Evolutionary conservation across 345 rosid genomes (phyloP).

Genomic region (Pelargonium nanum): DNA sequence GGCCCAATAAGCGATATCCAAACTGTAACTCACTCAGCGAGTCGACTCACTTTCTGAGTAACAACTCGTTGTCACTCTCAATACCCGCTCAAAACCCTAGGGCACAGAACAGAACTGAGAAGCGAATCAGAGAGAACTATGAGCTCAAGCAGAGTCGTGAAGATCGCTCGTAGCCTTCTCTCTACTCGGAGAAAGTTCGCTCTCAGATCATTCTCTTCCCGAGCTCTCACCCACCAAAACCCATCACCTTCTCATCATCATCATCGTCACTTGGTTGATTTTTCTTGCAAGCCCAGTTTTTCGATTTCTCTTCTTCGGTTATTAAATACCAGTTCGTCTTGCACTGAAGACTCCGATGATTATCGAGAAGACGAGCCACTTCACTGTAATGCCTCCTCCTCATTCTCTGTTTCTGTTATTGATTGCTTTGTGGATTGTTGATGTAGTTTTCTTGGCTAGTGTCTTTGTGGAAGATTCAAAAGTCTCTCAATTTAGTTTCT

Average conservation of each 20-base stretch:
- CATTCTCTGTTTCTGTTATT: neutral
- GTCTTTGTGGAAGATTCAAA: neutral
- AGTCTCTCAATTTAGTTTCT: neutral
- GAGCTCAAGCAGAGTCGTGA: neutral
- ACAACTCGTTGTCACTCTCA: no score
- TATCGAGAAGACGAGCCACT: constrained; percentile 13
- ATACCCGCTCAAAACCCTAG: no score
- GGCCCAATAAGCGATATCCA: no score
- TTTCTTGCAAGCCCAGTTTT: neutral
- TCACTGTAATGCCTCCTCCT: constrained; percentile 17
- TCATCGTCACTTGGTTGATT: neutral
- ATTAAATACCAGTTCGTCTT: neutral
- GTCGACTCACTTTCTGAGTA: no score
- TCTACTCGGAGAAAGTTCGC: neutral
- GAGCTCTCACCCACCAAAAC: neutral
- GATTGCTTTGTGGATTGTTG: neutral
- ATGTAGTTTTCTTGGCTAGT: neutral
- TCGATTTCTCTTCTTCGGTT: constrained; percentile 1
- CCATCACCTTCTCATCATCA: neutral
- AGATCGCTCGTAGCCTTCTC: neutral
- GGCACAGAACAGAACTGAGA: no score
- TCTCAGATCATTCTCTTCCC: constrained; percentile 2
- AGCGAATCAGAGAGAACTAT: neutral
- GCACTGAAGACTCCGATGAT: constrained; percentile 3
- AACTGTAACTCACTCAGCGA: no score